Evolutionary conservation across 495 filamentous ascomycete genomes (phyloP), one percentile per base, ranked within the genome.

Genomic region (Astrothelium subdiscretum): DNA sequence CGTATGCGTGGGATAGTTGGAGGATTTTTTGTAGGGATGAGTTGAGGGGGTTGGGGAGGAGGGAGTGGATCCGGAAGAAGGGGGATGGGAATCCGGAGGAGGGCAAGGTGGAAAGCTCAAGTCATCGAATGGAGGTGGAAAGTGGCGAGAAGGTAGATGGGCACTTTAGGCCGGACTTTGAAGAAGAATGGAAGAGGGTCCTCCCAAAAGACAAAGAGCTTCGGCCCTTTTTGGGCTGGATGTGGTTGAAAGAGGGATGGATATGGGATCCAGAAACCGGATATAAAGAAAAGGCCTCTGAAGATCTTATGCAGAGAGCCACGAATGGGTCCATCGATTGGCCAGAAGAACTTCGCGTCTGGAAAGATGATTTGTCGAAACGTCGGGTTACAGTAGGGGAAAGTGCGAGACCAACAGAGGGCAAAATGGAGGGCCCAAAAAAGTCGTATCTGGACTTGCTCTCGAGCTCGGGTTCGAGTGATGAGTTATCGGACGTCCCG

Each of bases 1-100:
- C 85, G 1, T 97, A 97, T 72, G 89, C 91, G 0, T 74, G 95
- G 40, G 92, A 97, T 72, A 90, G 86, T 63, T 97, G 91, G 90
- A 81, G 94, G 3, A 96, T 97, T 60, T 97, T 97, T 71, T 95
- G 90, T 68, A 80, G 92, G 1, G 92, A 97, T 72, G 78, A 79
- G 52, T 70, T 96, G 32, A 78, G 91, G 1, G 85, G 82, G 43
- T 15, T 15, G 43, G n/a, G 43, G 43, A 20, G 12, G 43, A 48
- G 43, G 43, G 43, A 48, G n/a, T 48, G 43, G 43, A 48, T 48
- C 20, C 43, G 5, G n/a, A 48, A 22, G 43, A 48, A n/a, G n/a
- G n/a, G n/a, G 43, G 43, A 48, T 0, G 62, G 82, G n/a, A n/a
- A n/a, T 24, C 84, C 84, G 8, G 67, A 71, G 1, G 81, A 82